These are phyloP conservation scores for Phytophthora podocarpi DNA, from an alignment of 352 stramenopile species.

Conservation along the genomic window DNA sequence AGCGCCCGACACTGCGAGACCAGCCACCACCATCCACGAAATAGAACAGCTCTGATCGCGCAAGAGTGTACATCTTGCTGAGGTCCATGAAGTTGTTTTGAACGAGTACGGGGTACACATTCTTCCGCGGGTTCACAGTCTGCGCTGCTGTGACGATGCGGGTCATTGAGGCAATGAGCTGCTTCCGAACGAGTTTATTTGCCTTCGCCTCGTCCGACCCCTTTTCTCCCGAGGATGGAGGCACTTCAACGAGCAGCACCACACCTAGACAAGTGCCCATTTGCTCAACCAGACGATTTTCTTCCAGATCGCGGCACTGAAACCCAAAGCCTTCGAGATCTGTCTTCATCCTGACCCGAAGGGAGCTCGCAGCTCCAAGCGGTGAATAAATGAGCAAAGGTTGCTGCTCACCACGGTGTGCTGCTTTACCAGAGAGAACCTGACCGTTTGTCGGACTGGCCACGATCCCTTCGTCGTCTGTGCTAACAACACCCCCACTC, in stretches of 20 bases:
- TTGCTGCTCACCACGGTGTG: not conserved
- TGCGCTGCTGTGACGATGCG: constrained; percentile 45
- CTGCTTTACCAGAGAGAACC: not conserved
- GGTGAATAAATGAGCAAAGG: constrained; percentile 36
- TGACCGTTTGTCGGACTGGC: not conserved
- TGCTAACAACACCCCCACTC: constrained; percentile 5
- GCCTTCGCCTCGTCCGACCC: constrained; percentile 30
- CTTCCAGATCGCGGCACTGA: constrained; percentile 26
- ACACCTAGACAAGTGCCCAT: constrained; percentile 33
- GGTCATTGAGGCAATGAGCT: constrained; percentile 44
- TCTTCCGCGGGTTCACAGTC: constrained; percentile 27
- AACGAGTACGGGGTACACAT: constrained; percentile 62
- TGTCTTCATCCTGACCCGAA: constrained; percentile 26
- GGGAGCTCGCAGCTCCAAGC: constrained; percentile 28
- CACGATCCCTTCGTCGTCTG: constrained; percentile 6
- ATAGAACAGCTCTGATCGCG: constrained; percentile 70
- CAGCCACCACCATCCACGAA: constrained; percentile 61
- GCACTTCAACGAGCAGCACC: constrained; percentile 43
- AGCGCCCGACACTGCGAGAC: constrained; percentile 42
- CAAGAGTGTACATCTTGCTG: constrained; percentile 78
- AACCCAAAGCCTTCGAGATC: constrained; percentile 37
- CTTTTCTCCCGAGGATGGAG: constrained; percentile 16
- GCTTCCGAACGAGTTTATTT: constrained; percentile 37
- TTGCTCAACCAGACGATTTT: constrained; percentile 35
- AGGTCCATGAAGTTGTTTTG: constrained; percentile 68